Evolutionary conservation across 768 basidiomycete species (phyloP).

Genomic region (Auricularia heimuer): DNA sequence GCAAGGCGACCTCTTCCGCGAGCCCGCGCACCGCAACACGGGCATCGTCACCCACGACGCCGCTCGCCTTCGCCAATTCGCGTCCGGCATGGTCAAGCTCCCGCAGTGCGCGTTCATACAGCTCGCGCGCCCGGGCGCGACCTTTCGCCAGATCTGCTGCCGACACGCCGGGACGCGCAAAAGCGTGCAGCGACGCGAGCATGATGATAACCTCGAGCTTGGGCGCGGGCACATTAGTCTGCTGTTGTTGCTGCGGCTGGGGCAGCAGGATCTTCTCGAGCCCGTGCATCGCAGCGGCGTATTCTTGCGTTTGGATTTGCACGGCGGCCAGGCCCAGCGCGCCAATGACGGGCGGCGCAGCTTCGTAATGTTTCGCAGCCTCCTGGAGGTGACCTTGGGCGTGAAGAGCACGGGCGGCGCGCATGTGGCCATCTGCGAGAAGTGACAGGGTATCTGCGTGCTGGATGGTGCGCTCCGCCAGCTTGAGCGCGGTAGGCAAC

Average conservation of each 20-base stretch:
- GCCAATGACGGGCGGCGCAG: constrained; percentile 64
- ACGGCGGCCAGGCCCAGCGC: constrained; percentile 81
- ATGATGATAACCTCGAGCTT: constrained; percentile 73
- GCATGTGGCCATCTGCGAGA: constrained; percentile 77
- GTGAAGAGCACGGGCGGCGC: constrained; percentile 74
- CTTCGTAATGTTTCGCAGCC: constrained; percentile 61
- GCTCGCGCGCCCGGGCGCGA: constrained; percentile 61
- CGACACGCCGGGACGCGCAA: constrained; percentile 71
- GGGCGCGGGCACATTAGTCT: background rate
- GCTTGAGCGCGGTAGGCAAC: constrained; percentile 61
- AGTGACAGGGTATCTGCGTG: constrained; percentile 83
- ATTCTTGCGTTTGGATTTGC: constrained; percentile 75
- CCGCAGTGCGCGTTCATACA: constrained; percentile 68
- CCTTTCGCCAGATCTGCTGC: constrained; percentile 64
- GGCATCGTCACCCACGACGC: constrained; percentile 17
- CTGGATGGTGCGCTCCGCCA: constrained; percentile 89
- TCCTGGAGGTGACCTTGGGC: constrained; percentile 53
- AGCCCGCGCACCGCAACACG: constrained; percentile 39
- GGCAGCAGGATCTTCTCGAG: constrained; percentile 66
- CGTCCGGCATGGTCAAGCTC: constrained; percentile 53
- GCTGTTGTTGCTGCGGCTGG: constrained; percentile 44
- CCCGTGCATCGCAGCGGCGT: constrained; percentile 75
- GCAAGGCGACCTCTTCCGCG: constrained; percentile 75
- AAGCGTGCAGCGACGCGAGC: constrained; percentile 80
- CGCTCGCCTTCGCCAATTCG: constrained; percentile 27